These are phyloP conservation scores for Diaporthe aspalathi DNA, from an alignment of 2,329 filamentous ascomycete species.

Conservation along the genomic window DNA sequence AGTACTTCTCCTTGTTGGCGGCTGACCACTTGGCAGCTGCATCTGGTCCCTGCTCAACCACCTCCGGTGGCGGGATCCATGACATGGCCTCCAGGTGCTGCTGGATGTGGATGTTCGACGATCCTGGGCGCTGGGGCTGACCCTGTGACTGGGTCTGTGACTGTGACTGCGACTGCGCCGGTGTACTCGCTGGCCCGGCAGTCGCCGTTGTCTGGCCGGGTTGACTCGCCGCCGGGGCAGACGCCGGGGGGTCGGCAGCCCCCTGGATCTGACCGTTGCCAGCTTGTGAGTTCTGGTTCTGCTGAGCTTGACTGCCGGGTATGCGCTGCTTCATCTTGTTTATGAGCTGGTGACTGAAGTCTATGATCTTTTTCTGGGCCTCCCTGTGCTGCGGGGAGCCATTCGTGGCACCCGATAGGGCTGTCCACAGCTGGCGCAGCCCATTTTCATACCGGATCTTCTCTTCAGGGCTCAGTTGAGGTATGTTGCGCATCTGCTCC, in stretches of 20 bases:
- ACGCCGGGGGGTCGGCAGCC: conserved; percentile 20
- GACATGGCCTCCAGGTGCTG: conserved; percentile 61
- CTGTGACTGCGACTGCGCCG: conserved; percentile 1
- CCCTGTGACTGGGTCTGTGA: conserved; percentile 41
- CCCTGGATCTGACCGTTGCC: conserved; percentile 31
- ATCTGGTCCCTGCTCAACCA: conserved; percentile 57
- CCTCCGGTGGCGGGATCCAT: conserved; percentile 57
- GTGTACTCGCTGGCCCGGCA: conserved; percentile 21
- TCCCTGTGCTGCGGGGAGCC: conserved; percentile 61
- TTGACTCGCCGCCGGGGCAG: conserved; percentile 36
- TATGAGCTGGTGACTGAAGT: conserved; percentile 70
- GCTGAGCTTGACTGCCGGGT: conserved; percentile 43
- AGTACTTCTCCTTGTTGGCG: conserved; percentile 60
- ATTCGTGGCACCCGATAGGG: conserved; percentile 59
- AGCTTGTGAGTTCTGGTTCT: conserved; percentile 34
- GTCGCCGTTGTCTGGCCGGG: conserved; percentile 29
- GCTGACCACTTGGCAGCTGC: conserved; percentile 59
- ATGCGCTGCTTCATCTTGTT: conserved; percentile 59
- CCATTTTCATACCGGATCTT: conserved; percentile 70
- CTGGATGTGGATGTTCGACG: conserved; percentile 52
- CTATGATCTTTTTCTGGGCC: conserved; percentile 68
- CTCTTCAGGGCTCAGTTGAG: conserved; percentile 64
- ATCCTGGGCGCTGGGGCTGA: conserved; percentile 41
- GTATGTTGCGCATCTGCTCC: conserved; percentile 62
- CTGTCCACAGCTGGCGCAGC: conserved; percentile 64